Evolutionary conservation across 2,329 filamentous ascomycete genomes (phyloP).

Genomic region (Cadophora malorum): DNA sequence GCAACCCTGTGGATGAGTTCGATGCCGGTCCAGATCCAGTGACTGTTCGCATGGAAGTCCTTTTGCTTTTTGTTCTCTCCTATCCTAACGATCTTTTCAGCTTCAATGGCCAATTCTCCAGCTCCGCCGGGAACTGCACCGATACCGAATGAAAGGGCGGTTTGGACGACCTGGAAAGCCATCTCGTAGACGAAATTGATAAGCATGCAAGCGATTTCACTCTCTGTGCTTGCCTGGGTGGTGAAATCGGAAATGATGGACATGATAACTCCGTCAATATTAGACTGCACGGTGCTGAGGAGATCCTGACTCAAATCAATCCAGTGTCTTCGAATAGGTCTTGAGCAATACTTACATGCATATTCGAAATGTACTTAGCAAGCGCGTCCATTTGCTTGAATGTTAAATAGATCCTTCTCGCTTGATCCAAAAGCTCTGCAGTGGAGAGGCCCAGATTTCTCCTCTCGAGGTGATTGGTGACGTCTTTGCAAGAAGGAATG

Average conservation of each 20-base stretch:
- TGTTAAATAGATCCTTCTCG: conserved; percentile 9
- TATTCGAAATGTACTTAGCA: conserved; percentile 3
- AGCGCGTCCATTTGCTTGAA: conserved; percentile 8
- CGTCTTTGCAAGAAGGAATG: conserved; percentile 11
- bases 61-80: conserved; percentile 2
- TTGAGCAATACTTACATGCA: not conserved
- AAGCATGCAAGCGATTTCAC: conserved; percentile 7
- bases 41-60: not conserved
- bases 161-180: not conserved
- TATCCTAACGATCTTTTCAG: not conserved
- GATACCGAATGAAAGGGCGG: not conserved
- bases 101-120: not conserved
- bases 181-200: conserved; percentile 11
- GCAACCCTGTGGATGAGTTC: conserved; percentile 2
- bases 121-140: not conserved
- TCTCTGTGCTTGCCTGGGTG: conserved; percentile 4
- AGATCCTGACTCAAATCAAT: not conserved
- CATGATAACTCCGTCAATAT: conserved; percentile 5
- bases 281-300: not conserved
- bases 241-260: conserved; percentile 10
- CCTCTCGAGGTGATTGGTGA: conserved; percentile 10
- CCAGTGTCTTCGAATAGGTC: not conserved
- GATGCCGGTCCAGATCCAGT: not conserved
- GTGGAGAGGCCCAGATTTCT: conserved; percentile 10
- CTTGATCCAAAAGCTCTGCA: not conserved